Evolutionary conservation across 441 rosid genomes (phyloP), one percentile per base, ranked within the genome.

Genomic region (Populus trichocarpa): DNA sequence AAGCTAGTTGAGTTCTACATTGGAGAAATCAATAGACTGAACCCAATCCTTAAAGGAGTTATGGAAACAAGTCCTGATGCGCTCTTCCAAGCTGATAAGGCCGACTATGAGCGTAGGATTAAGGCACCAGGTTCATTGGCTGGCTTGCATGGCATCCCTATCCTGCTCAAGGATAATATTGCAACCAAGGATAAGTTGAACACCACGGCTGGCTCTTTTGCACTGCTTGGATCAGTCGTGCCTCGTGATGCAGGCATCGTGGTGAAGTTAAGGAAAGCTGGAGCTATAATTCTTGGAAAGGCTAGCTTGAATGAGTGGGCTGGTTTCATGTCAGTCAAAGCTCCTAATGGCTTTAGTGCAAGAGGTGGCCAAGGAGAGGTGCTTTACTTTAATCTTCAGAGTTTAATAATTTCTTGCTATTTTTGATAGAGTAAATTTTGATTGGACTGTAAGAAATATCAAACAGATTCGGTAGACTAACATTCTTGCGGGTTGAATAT

Each of bases 51-150:
- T 46, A 70, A 75, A 35, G 94, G 88, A 6, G 81, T 94, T 71
- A 90, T 92, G 35, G 96, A 94, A 83, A 83, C 88, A 8, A 91
- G 91, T 81, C 97, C 92, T 4, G 96, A 90, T 32, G 94, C 92
- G 0, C 71, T 86, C 67, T 8, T 6, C 46, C 86, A 83, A 79
- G 96, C 96, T 33, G 87, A 88, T 46, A 82, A 70, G 53, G 95
- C 94, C 7, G 97, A 94, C 67, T 63, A 35, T 16, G 89, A 89
- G 67, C 88, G 92, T 1, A 72, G 86, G 12, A 63, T 64, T 14
- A 70, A 77, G 53, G 65, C 42, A 7, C 50, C 61, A 2, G 23
- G 77, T 2, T 75, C 84, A 3, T 26, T 83, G 74, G 59, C n/a
- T 64, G 68, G 71, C 28, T 81, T 94, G 79, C 97, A 89, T 38